Evolutionary conservation across 306 rosid genomes (phyloP), one percentile per base, ranked within the genome.

Genomic region (Quillaja saponaria): DNA sequence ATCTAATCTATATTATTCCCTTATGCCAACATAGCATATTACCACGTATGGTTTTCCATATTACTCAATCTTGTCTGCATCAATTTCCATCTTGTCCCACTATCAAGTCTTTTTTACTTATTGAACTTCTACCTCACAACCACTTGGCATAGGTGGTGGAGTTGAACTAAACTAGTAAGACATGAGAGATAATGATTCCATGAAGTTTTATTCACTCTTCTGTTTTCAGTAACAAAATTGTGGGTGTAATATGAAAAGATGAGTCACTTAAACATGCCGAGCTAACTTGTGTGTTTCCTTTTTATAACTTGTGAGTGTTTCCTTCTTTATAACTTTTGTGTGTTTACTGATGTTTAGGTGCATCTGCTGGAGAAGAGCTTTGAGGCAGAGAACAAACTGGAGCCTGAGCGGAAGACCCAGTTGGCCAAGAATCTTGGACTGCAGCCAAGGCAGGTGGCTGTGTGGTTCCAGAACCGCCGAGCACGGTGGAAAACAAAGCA

Each of bases 401-500:
- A 86, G 86, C 99, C 99, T 3, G 99, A 84, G 45, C 67, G 96
- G 66, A 92, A 92, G 76, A 81, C 84, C 62, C 86, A 81, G 78
- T 73, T 92, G 80, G 96, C 99, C 38, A 86, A 88, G 90, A 86
- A 84, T 77, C 90, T 92, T 57, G 96, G 99, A 15, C 71, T 92
- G 79, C 99, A 88, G 79, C 94, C 99, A 0, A 79, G 99, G 59
- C 99, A 92, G 76, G 96, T 92, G 77, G 99, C 99, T 16, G 96
- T 92, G 35, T 92, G 99, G 99, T 92, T 89, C 64, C 99, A 92
- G 79, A 92, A 92, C 82, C 96, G 99, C 81, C 78, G 96, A 46
- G 96, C 99, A 49, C 75, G 99, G 11, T 92, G 99, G 99, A 92
- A 92, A 87, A 92, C 95, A n/a, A 92, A 92, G 79, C 99, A 92